phyloP scores from a whole-genome alignment of 306 rosid species.

The Fragaria ananassa region DNA sequence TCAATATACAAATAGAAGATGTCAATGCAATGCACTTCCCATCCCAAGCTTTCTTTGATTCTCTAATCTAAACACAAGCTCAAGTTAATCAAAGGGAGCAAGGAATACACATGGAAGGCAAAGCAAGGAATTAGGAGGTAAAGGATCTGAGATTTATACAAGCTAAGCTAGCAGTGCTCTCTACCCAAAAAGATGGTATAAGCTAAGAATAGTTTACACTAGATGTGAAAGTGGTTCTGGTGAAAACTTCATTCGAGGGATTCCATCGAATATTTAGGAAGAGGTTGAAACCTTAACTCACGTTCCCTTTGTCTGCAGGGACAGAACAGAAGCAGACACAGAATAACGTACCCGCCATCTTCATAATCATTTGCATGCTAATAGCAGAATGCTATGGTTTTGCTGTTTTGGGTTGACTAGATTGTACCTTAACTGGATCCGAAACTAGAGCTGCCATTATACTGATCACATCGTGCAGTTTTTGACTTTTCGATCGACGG shows the following conservation, averaged over 20 bases:
- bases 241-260: constrained; percentile 4
- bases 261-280: constrained; percentile 2
- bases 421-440: neutral
- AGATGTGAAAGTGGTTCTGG: constrained; percentile 2
- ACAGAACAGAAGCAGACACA: neutral
- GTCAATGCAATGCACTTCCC: neutral
- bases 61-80: neutral
- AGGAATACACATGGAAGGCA: constrained; percentile 6
- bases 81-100: neutral
- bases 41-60: neutral
- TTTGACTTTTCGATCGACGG: neutral
- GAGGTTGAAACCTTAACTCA: constrained; percentile 15
- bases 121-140: constrained; percentile 1
- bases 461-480: neutral
- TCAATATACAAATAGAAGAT: constrained; percentile 2
- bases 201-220: constrained; percentile 6
- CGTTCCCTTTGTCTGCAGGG: constrained; percentile 10
- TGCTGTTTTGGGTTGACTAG: neutral
- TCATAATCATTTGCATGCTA: neutral
- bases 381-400: neutral
- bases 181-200: constrained; percentile 1
- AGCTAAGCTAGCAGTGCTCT: neutral
- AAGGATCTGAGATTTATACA: constrained; percentile 5
- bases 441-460: neutral
- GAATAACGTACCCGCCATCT: constrained; percentile 19